phyloP scores from a whole-genome alignment of 192 early-diverging fungal species.

The Backusella circina region DNA sequence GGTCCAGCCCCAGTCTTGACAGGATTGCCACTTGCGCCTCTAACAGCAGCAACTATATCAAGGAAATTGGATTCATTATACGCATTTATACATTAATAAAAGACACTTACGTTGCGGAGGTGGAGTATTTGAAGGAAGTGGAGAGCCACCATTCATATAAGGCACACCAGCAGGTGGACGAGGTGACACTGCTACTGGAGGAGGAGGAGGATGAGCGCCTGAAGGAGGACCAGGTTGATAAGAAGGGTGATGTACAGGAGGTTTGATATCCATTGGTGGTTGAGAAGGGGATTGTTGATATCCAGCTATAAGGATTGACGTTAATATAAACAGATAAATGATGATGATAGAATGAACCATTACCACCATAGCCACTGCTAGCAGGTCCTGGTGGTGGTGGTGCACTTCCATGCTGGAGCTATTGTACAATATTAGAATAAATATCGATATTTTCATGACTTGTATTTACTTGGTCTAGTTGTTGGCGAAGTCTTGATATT shows the following conservation, averaged over 20 bases:
- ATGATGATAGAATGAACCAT: background rate
- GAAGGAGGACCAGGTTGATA: slow-evolving; percentile 3
- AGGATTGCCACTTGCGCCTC: slow-evolving; percentile 8
- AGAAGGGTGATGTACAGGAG: slow-evolving; percentile 12
- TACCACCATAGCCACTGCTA: slow-evolving; percentile 7
- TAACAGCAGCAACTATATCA: background rate
- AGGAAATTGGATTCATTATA: background rate
- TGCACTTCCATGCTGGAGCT: slow-evolving; percentile 24
- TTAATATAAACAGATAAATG: background rate
- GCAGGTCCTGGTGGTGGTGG: slow-evolving; percentile 1
- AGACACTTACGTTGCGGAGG: slow-evolving; percentile 8
- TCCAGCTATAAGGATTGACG: background rate
- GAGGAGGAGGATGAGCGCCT: background rate
- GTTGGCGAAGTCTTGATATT: slow-evolving; percentile 74
- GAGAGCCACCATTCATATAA: slow-evolving; percentile 16
- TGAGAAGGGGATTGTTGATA: slow-evolving; percentile 9
- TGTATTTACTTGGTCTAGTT: slow-evolving; percentile 64
- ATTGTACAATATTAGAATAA: background rate
- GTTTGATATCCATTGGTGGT: slow-evolving; percentile 27
- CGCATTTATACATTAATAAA: background rate
- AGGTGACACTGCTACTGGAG: slow-evolving; percentile 4
- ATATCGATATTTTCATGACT: background rate
- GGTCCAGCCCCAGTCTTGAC: slow-evolving; percentile 19
- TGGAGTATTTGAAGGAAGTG: slow-evolving; percentile 13
- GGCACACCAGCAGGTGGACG: slow-evolving; percentile 7